Conservation (phyloP, 768 basidiomycete species). For the Antrodiella citrinella region DNA sequence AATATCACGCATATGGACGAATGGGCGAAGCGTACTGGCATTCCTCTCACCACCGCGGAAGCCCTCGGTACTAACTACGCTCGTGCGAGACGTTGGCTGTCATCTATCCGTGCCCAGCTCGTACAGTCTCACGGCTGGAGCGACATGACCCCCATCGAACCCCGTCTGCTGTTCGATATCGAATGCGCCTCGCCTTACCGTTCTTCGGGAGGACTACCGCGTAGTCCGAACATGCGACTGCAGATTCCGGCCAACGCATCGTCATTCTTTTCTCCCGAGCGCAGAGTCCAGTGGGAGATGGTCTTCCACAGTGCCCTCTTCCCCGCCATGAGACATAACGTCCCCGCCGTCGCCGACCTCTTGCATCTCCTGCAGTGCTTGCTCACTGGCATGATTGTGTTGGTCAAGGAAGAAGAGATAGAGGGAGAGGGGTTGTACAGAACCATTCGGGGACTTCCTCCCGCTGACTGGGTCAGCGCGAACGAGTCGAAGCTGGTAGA, state of each 20-base stretch:
- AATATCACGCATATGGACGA: conserved; percentile 77
- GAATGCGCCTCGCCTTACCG: conserved; percentile 75
- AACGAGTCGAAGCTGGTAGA: conserved; percentile 62
- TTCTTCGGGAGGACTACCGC: conserved; percentile 66
- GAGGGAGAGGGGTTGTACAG: conserved; percentile 55
- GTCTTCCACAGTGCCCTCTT: conserved; percentile 53
- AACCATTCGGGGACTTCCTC: conserved; percentile 71
- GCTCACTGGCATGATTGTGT: conserved; percentile 33
- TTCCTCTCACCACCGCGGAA: conserved; percentile 77
- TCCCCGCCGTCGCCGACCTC: conserved; percentile 29
- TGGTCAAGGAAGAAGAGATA: conserved; percentile 70
- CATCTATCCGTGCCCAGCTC: conserved; percentile 52
- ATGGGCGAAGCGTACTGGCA: conserved; percentile 73
- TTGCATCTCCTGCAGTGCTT: conserved; percentile 33
- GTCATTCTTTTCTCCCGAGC: conserved; percentile 80
- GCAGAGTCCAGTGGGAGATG: conserved; percentile 86
- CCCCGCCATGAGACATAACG: conserved; percentile 29
- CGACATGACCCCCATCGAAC: conserved; percentile 49
- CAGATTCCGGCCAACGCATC: conserved; percentile 73
- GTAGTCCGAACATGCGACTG: conserved; percentile 63
- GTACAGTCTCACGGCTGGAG: conserved; percentile 66
- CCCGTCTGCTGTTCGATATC: conserved; percentile 70
- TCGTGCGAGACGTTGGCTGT: conserved; percentile 70
- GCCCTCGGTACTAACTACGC: conserved; percentile 76
- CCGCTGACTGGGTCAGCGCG: conserved; percentile 67